A percentile compares a stretch with the other conserved stretches of the same genome.
These are phyloP conservation scores for Plantago elongata DNA, from an alignment of 257 asterid species.

Conservation along the genomic window DNA sequence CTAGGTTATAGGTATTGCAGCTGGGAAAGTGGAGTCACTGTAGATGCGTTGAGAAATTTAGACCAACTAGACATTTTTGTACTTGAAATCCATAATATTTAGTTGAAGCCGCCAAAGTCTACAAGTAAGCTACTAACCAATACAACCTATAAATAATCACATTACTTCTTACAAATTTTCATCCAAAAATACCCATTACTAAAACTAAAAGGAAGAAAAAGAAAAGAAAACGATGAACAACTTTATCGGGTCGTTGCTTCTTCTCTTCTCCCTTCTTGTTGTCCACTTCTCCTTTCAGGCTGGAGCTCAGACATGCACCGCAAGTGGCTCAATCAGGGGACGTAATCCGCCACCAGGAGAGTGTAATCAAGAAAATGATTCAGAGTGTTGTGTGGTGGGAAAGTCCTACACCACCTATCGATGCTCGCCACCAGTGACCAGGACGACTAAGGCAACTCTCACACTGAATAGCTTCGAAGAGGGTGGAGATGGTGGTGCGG, in stretches of 20 bases:
- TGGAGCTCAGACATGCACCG: not conserved
- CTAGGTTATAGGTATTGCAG: no score
- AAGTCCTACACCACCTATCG: not conserved
- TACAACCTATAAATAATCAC: not conserved
- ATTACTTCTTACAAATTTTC: not conserved
- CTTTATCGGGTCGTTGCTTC: not conserved
- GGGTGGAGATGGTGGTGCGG: not conserved
- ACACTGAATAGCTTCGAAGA: conserved; percentile 2
- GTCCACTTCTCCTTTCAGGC: not conserved
- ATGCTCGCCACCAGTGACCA: not conserved
- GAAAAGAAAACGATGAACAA: not conserved
- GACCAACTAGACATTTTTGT: no score
- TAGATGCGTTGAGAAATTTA: no score
- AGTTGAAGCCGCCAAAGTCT: no score
- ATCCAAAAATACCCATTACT: not conserved
- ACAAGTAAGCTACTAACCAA: no score
- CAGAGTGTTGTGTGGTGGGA: conserved; percentile 5
- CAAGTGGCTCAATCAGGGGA: not conserved
- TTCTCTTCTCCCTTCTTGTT: not conserved
- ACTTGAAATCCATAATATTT: no score
- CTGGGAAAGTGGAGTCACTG: no score
- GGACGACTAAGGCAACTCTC: not conserved
- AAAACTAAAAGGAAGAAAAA: not conserved
- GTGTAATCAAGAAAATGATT: not conserved
- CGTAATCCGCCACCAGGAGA: not conserved